These are phyloP conservation scores for Saccharomycopsis babjevae DNA, from an alignment of 805 yeast genomes.

Conservation along the genomic window DNA sequence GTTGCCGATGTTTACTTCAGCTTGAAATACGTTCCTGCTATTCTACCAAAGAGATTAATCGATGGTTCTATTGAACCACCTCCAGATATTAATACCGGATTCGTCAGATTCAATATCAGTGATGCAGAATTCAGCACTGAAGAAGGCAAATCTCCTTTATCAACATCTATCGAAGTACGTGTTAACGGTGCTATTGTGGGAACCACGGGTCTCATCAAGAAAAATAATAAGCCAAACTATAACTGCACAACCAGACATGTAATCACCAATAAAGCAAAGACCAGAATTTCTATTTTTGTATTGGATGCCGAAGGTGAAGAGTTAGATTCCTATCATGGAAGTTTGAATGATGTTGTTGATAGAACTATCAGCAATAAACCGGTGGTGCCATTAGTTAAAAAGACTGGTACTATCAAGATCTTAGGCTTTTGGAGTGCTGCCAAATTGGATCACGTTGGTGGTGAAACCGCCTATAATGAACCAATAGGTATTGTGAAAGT, in stretches of 20 bases:
- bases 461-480: conserved; percentile 76
- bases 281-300: conserved; percentile 58
- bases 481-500: conserved; percentile 90
- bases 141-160: conserved; percentile 29
- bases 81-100: conserved; percentile 92
- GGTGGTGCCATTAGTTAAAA: conserved; percentile 64
- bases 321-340: conserved; percentile 49
- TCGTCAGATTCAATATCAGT: conserved; percentile 54
- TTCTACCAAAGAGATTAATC: conserved; percentile 44
- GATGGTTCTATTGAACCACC: conserved; percentile 82
- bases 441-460: conserved; percentile 52
- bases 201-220: conserved; percentile 46
- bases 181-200: conserved; percentile 50
- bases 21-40: conserved; percentile 65
- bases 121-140: conserved; percentile 27
- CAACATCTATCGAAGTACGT: conserved; percentile 63
- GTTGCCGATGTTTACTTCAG: conserved; percentile 70
- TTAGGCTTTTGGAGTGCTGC: conserved; percentile 83
- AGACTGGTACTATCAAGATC: conserved; percentile 64
- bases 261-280: conserved; percentile 57
- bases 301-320: conserved; percentile 50
- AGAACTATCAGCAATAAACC: conserved; percentile 66
- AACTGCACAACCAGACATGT: conserved; percentile 54
- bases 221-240: conserved; percentile 60
- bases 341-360: conserved; percentile 59